phyloP scores from a whole-genome alignment of 2,329 filamentous ascomycete genomes.

The Tolypocladium sp. region DNA sequence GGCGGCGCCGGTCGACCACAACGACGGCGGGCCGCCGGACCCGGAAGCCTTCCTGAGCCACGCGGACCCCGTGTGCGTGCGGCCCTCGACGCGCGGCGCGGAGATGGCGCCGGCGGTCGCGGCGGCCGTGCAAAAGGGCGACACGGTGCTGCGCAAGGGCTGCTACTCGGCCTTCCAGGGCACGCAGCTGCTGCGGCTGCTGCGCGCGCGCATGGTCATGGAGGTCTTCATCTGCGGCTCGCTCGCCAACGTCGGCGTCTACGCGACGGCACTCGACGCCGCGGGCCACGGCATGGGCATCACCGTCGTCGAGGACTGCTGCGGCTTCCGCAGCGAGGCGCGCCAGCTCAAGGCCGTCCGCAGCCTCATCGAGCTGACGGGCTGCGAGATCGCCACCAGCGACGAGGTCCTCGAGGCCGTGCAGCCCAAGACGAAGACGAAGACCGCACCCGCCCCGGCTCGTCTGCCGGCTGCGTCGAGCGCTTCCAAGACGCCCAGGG shows the following conservation, averaged over 20 bases:
- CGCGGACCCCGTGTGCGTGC: slow-evolving; percentile 31
- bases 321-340: slow-evolving; percentile 64
- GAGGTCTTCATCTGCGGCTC: slow-evolving; percentile 85
- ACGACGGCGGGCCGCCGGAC: slow-evolving; percentile 8
- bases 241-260: slow-evolving; percentile 78
- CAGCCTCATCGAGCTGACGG: slow-evolving; percentile 65
- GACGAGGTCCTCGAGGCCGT: slow-evolving; percentile 42
- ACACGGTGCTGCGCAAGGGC: slow-evolving; percentile 54
- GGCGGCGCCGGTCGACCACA: neutral
- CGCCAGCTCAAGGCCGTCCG: slow-evolving; percentile 64
- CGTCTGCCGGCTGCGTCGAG: neutral
- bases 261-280: slow-evolving; percentile 85
- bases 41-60: slow-evolving; percentile 39
- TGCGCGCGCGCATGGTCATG: slow-evolving; percentile 80
- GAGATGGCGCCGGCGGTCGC: slow-evolving; percentile 35
- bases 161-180: slow-evolving; percentile 83
- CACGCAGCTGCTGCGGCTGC: slow-evolving; percentile 61
- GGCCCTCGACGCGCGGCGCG: slow-evolving; percentile 32
- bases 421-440: slow-evolving; percentile 6
- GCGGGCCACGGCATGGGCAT: slow-evolving; percentile 82
- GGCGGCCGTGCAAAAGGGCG: slow-evolving; percentile 34
- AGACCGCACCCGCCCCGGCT: neutral
- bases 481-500: neutral
- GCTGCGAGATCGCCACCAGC: slow-evolving; percentile 55
- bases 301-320: slow-evolving; percentile 79